Conservation (phyloP, 495 filamentous ascomycete species). For the Echria macrotheca region DNA sequence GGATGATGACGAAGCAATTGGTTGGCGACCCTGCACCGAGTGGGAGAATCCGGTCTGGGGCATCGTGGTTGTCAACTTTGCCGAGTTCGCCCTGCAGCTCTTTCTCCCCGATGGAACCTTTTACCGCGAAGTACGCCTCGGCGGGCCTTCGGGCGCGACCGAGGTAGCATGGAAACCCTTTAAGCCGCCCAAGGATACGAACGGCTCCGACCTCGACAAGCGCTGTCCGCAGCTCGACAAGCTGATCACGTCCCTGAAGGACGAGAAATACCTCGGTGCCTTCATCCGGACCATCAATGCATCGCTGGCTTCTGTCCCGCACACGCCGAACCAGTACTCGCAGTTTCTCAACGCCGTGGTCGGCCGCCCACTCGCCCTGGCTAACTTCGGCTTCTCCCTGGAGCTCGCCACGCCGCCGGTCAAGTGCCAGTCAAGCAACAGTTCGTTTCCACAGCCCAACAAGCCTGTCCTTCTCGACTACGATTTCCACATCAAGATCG, state of each 20-base stretch:
- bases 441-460: conserved; percentile 1
- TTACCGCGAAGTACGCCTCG: conserved; percentile 44
- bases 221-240: conserved; percentile 29
- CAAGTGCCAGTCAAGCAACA: conserved; percentile 5
- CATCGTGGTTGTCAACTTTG: conserved; percentile 51
- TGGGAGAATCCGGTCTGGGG: conserved; percentile 51
- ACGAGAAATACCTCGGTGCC: conserved; percentile 29
- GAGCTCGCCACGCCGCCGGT: conserved; percentile 31
- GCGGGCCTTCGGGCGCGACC: conserved; percentile 18
- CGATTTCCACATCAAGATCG: conserved; percentile 38
- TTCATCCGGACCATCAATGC: conserved; percentile 36
- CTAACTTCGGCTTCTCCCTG: conserved; percentile 40
- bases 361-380: conserved; percentile 45
- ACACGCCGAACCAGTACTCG: conserved; percentile 23
- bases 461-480: conserved; percentile 16
- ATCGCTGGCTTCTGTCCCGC: conserved; percentile 2
- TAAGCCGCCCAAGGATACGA: neutral
- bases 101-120: conserved; percentile 47
- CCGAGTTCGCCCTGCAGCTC: conserved; percentile 43
- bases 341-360: conserved; percentile 34
- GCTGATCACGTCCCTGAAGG: conserved; percentile 25
- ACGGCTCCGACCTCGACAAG: neutral
- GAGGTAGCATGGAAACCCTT: conserved; percentile 35
- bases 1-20: neutral
- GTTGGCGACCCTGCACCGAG: conserved; percentile 27